Percentiles rank a stretch among this genome's conserved stretches.
These are phyloP conservation scores for Xylariomycetidae sp. DNA, from an alignment of 2,329 filamentous ascomycete genomes.

Conservation along the genomic window DNA sequence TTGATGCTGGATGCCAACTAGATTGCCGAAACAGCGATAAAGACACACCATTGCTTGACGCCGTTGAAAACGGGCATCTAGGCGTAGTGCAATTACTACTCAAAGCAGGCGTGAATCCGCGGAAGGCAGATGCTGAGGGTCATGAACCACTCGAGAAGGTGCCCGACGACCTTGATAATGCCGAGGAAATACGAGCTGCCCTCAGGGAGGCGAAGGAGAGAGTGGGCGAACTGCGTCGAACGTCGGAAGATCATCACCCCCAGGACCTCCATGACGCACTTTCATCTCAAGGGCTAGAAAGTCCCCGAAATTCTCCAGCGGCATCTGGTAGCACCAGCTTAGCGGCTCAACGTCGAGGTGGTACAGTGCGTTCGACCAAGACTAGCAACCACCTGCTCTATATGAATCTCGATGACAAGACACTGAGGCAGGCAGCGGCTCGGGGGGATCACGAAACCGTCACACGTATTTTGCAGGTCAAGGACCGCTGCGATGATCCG, in stretches of 20 bases:
- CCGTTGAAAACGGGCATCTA: constrained; percentile 89
- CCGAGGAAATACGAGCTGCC: constrained; percentile 68
- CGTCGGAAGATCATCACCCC: constrained; percentile 52
- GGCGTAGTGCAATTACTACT: constrained; percentile 82
- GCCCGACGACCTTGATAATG: constrained; percentile 66
- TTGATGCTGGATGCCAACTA: constrained; percentile 77
- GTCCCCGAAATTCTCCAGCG: constrained; percentile 52
- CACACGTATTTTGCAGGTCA: constrained; percentile 54
- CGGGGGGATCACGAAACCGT: constrained; percentile 58
- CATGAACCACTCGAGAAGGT: constrained; percentile 87
- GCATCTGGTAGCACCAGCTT: constrained; percentile 25
- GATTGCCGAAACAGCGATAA: constrained; percentile 75
- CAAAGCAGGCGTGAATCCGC: constrained; percentile 82
- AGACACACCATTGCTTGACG: constrained; percentile 91
- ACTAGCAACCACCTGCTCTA: constrained; percentile 59
- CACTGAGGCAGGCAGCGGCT: constrained; percentile 53
- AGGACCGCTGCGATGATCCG: constrained; percentile 62
- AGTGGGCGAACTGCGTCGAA: constrained; percentile 45
- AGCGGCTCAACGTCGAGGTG: constrained; percentile 41
- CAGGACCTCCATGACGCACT: constrained; percentile 41
- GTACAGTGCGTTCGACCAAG: constrained; percentile 54
- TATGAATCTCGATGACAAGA: constrained; percentile 57
- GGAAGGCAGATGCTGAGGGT: constrained; percentile 84
- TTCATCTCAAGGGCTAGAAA: constrained; percentile 51
- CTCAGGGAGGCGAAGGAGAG: constrained; percentile 56